Base-by-base conservation (phyloP, 2,329 filamentous ascomycete genomes). In the Knufia petricola region DNA sequence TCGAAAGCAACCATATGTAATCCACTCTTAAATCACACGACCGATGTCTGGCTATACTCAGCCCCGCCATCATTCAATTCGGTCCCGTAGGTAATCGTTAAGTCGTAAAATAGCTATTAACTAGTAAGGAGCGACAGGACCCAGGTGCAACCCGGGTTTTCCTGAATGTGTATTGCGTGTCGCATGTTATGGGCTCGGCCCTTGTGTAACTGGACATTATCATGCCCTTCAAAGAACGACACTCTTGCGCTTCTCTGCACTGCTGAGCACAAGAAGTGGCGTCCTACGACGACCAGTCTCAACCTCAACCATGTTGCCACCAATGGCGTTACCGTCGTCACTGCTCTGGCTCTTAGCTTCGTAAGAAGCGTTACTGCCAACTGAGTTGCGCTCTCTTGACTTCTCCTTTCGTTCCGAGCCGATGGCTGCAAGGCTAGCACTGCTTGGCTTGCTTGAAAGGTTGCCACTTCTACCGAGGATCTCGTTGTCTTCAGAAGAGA, bases 161-260 rank as follows among this genome's bases (percentile, higher is more conserved):
- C 15, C 28, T 31, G 41, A 20, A 44, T 44, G 10, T 44, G 41
- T 44, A 32, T 4, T 44, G 23, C 21, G 34, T 6, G 21, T 40
- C 3, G 6, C 7, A 20, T 21, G 17, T 9, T 43, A 13, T 41
- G 43, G 46, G 46, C 46, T 28, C 46, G 19, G 46, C 46, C 46
- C 37, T 19, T 32, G 4, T 24, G n/a, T 28, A 32, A 10, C 19
- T 42, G 24, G n/a, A 17, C 4, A 24, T n/a, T 21, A 36, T 32
- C n/a, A 20, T 30, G 43, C n/a, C 31, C 32, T 24, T 47, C 34
- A 47, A 39, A 47, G 20, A 46, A 58, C 46, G 37, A 57, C 72
- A 67, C 78, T 84, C 76, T 87, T 94, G 67, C 88, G 85, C 79
- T 94, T 95, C 73, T 94, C 88, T 54, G 82, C 84, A 65, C 82